A percentile compares a stretch with the other conserved stretches of the same genome.
These are phyloP conservation scores for Albifimbria verrucaria DNA, from an alignment of 2,329 filamentous ascomycete genomes.

Conservation along the genomic window DNA sequence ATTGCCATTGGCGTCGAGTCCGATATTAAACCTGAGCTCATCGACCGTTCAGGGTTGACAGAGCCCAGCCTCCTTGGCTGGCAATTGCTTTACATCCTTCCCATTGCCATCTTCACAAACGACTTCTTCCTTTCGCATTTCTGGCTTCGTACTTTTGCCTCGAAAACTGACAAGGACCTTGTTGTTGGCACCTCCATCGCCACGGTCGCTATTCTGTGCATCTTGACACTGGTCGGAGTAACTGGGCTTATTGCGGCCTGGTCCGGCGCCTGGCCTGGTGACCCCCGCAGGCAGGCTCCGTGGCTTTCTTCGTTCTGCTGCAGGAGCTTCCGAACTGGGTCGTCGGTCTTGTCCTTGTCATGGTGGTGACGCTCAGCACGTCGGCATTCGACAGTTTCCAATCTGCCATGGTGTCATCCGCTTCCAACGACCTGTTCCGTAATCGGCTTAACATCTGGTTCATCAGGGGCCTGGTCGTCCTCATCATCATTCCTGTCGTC, in stretches of 20 bases:
- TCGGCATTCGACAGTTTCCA: slow-evolving; percentile 79
- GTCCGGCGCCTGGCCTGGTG: slow-evolving; percentile 68
- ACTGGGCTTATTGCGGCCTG: slow-evolving; percentile 75
- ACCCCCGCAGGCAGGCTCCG: slow-evolving; percentile 57
- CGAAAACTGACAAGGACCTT: slow-evolving; percentile 74
- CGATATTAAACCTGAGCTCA: slow-evolving; percentile 65
- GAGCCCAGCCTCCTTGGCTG: slow-evolving; percentile 70
- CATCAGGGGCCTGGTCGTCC: slow-evolving; percentile 66
- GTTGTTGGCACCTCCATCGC: slow-evolving; percentile 72
- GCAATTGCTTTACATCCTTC: slow-evolving; percentile 82
- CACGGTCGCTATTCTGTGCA: slow-evolving; percentile 59
- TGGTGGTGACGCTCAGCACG: slow-evolving; percentile 73
- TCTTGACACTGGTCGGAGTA: slow-evolving; percentile 69
- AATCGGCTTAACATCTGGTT: slow-evolving; percentile 75
- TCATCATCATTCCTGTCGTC: slow-evolving; percentile 71
- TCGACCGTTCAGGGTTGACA: slow-evolving; percentile 67
- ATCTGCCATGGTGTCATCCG: slow-evolving; percentile 80
- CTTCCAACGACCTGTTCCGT: slow-evolving; percentile 80
- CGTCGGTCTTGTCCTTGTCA: slow-evolving; percentile 76
- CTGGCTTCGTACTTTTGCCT: slow-evolving; percentile 81
- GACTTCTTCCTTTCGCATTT: slow-evolving; percentile 84
- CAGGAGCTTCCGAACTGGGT: slow-evolving; percentile 73
- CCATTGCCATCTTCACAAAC: slow-evolving; percentile 77
- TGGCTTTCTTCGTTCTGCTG: slow-evolving; percentile 73
- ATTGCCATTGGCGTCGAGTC: slow-evolving; percentile 76